Evolutionary conservation across 495 filamentous ascomycete species (phyloP).

Genomic region (Podospora conica): DNA sequence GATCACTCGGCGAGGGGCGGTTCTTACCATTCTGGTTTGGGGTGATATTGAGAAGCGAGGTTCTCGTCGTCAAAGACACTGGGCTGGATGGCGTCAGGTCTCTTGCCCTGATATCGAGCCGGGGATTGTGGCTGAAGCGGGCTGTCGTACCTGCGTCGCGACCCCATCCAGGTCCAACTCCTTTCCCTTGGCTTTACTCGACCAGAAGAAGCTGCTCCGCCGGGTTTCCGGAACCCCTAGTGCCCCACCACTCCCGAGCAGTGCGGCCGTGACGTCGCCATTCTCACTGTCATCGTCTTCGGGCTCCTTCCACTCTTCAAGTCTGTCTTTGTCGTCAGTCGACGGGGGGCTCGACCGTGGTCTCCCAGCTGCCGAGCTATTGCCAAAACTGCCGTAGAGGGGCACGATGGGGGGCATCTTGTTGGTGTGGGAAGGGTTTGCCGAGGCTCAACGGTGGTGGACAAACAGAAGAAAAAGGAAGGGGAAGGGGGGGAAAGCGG

Average conservation of each 20-base stretch:
- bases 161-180: constrained; percentile 14
- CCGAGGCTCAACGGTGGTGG: background rate
- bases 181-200: constrained; percentile 7
- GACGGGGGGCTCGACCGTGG: background rate
- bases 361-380: background rate
- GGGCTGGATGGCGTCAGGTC: constrained; percentile 14
- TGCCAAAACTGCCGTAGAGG: constrained; percentile 17
- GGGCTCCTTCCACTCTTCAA: constrained; percentile 18
- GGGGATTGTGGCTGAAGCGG: background rate
- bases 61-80: constrained; percentile 42
- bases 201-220: constrained; percentile 13
- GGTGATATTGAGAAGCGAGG: constrained; percentile 45
- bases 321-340: constrained; percentile 11
- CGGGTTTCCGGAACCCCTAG: constrained; percentile 13
- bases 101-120: background rate
- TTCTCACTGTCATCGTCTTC: constrained; percentile 18
- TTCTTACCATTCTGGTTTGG: constrained; percentile 41
- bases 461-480: background rate
- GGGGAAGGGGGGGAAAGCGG: background rate
- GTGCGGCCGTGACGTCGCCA: constrained; percentile 16
- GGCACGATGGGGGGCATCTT: constrained; percentile 13
- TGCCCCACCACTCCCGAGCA: constrained; percentile 8
- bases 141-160: constrained; percentile 15
- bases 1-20: too few relatives aligned
- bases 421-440: background rate